A percentile compares a stretch with the other conserved stretches of the same genome.
phyloP scores from a whole-genome alignment of 164 flowering plant species.

The Taxillus chinensis region DNA sequence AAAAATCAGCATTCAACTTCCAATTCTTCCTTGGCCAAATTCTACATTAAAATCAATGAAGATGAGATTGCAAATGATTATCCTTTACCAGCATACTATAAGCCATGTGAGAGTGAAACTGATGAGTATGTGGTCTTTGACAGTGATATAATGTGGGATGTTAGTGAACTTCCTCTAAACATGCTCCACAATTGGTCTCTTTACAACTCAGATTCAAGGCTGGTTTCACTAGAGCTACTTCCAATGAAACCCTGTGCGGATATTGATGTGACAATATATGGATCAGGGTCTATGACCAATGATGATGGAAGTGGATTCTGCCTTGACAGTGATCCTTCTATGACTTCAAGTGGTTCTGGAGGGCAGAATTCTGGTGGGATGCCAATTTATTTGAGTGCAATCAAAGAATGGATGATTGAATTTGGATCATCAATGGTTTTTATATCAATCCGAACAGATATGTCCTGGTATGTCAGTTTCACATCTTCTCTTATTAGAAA shows the following conservation, averaged over 20 bases:
- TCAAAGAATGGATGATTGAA: constrained; percentile 96
- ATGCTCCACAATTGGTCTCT: constrained; percentile 94
- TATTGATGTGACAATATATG: constrained; percentile 76
- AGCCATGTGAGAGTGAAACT: constrained; percentile 41
- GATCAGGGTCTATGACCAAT: constrained; percentile 71
- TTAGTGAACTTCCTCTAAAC: constrained; percentile 58
- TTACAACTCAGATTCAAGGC: constrained; percentile 78
- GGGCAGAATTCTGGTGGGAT: constrained; percentile 48
- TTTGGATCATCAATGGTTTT: constrained; percentile 72
- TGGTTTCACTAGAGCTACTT: constrained; percentile 80
- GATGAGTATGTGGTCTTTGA: constrained; percentile 76
- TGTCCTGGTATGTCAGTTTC: constrained; percentile 75
- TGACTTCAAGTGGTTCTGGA: constrained; percentile 39
- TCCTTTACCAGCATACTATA: constrained; percentile 84
- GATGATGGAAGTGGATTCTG: constrained; percentile 82
- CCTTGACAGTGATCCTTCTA: constrained; percentile 37
- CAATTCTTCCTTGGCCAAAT: constrained; percentile 26
- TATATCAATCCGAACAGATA: constrained; percentile 73
- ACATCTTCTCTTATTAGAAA: background rate
- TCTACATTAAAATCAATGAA: constrained; percentile 79
- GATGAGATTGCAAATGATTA: constrained; percentile 94
- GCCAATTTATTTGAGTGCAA: constrained; percentile 76
- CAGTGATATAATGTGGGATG: constrained; percentile 29
- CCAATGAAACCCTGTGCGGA: constrained; percentile 87
- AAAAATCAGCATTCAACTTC: constrained; percentile 24